Conservation (phyloP, 768 basidiomycete species). For the Suillus tomentosus region DNA sequence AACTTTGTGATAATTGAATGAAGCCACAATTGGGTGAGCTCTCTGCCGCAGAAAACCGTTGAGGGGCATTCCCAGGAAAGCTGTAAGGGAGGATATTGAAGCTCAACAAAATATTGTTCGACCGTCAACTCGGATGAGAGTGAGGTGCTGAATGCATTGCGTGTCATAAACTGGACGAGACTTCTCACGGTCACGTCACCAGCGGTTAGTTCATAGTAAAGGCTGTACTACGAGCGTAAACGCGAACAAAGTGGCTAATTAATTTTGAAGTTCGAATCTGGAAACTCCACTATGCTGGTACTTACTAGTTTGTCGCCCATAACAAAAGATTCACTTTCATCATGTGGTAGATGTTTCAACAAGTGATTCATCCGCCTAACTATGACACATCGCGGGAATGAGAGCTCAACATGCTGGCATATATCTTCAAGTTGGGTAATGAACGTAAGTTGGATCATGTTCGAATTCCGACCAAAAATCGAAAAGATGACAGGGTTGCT, state of each 20-base stretch:
- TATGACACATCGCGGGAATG: not conserved
- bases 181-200: constrained; percentile 5
- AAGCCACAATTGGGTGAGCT: constrained; percentile 48
- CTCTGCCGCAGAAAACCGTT: constrained; percentile 52
- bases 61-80: constrained; percentile 45
- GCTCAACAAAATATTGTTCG: not conserved
- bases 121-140: not conserved
- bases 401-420: not conserved
- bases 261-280: no score
- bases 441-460: not conserved
- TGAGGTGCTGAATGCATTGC: not conserved
- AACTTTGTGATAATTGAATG: constrained; percentile 63
- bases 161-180: not conserved
- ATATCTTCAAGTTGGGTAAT: not conserved
- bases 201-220: no score
- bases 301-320: not conserved
- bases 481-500: not conserved
- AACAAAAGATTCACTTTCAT: not conserved
- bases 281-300: no score
- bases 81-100: not conserved
- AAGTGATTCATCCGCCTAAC: no score
- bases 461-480: not conserved
- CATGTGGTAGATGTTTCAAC: no score
- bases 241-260: no score
- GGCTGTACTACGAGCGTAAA: no score